Conservation (phyloP, 768 basidiomycete genomes). For the Boletus pseudo-olivaceus region DNA sequence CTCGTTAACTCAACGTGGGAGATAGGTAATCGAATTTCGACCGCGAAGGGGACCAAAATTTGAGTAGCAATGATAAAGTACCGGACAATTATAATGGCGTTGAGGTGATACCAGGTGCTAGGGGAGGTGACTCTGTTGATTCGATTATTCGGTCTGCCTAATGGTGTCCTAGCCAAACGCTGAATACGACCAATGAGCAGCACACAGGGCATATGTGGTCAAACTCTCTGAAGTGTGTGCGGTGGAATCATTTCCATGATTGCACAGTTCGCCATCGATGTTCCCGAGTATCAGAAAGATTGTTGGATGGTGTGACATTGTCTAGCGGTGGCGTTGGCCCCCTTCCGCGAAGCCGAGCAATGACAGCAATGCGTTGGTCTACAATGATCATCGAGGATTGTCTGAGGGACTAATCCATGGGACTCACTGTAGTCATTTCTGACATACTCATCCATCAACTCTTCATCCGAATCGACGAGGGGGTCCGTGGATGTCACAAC, state of each 20-base stretch:
- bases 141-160: not conserved
- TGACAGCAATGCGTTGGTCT: constrained; percentile 53
- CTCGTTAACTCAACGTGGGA: not conserved
- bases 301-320: not conserved
- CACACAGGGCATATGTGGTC: constrained; percentile 1
- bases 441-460: constrained; percentile 59
- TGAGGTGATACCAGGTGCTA: not conserved
- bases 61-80: not conserved
- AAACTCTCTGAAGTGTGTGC: not conserved
- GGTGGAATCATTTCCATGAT: constrained; percentile 30
- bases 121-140: not conserved
- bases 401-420: not conserved
- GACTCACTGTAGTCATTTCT: constrained; percentile 63
- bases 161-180: not conserved
- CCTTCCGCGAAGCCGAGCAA: constrained; percentile 50
- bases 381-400: constrained; percentile 1
- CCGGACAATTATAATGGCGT: not conserved
- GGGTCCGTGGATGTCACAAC: constrained; percentile 60
- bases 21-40: not conserved
- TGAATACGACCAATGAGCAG: constrained; percentile 4
- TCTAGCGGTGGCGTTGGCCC: constrained; percentile 46
- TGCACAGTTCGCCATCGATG: constrained; percentile 38
- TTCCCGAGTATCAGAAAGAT: constrained; percentile 24
- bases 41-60: not conserved
- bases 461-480: constrained; percentile 70